These are phyloP conservation scores for Eragrostis nindensis DNA, from an alignment of 176 grass and related monocot species.

Conservation along the genomic window DNA sequence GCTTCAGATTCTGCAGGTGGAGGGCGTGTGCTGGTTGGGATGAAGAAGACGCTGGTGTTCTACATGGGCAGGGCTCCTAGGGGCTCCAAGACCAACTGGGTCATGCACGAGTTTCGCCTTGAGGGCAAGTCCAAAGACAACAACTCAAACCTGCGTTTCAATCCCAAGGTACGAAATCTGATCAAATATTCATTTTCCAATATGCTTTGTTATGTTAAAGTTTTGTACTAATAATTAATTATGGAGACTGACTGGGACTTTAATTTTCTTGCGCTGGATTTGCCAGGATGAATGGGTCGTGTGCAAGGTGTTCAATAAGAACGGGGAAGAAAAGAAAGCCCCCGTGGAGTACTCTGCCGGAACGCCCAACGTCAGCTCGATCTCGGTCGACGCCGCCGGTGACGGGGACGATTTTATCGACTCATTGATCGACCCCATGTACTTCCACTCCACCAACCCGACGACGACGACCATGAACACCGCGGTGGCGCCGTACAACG, in stretches of 20 bases:
- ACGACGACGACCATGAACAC: neutral
- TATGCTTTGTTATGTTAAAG: neutral
- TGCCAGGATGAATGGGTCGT: constrained; percentile 44
- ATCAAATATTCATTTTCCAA: too few species aligned
- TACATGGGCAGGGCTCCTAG: constrained; percentile 74
- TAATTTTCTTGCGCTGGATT: neutral
- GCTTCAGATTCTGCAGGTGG: neutral
- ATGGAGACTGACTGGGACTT: neutral
- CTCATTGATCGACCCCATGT: constrained; percentile 35
- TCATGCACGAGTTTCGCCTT: constrained; percentile 88
- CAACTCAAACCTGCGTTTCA: neutral
- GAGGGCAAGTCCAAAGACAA: constrained; percentile 34
- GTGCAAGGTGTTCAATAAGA: constrained; percentile 41
- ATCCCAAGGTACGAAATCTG: constrained; percentile 38
- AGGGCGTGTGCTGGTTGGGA: constrained; percentile 46
- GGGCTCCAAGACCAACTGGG: constrained; percentile 80
- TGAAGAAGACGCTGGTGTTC: constrained; percentile 93
- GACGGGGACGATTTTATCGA: constrained; percentile 31
- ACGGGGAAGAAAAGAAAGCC: neutral
- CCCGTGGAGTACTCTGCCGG: constrained; percentile 23
- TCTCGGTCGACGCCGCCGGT: constrained; percentile 4
- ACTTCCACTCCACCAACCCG: constrained; percentile 14
- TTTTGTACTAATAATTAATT: neutral
- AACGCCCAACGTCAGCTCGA: constrained; percentile 45
- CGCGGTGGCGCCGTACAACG: constrained; percentile 18